Evolutionary conservation across 2,329 filamentous ascomycete genomes (phyloP).

Genomic region (Phyllosticta ampelicida): DNA sequence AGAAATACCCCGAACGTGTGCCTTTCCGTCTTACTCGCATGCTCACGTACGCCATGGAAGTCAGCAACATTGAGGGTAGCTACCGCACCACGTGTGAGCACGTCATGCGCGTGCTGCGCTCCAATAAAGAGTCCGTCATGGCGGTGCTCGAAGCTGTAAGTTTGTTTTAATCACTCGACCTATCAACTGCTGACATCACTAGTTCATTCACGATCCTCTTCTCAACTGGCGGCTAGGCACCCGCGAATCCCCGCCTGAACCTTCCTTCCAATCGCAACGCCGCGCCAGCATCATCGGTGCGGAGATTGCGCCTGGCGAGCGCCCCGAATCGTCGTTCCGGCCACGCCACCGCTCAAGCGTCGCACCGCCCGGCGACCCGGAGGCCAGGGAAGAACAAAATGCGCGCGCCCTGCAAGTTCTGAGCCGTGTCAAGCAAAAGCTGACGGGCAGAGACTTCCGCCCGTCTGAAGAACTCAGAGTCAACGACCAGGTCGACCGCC

Average conservation of each 20-base stretch:
- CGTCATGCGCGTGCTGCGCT: constrained; percentile 90
- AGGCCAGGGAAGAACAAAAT: constrained; percentile 71
- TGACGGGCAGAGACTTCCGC: constrained; percentile 90
- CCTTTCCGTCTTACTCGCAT: constrained; percentile 97
- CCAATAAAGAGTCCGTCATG: constrained; percentile 98
- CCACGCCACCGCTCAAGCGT: constrained; percentile 26
- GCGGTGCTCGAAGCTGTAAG: constrained; percentile 93
- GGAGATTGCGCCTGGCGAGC: constrained; percentile 26
- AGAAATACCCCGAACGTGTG: constrained; percentile 96
- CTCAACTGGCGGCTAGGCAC: constrained; percentile 84
- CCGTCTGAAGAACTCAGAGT: constrained; percentile 73
- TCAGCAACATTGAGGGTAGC: constrained; percentile 98
- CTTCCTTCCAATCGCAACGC: constrained; percentile 50
- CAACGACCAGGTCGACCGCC: constrained; percentile 81
- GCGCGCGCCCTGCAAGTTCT: constrained; percentile 86
- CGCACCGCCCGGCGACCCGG: constrained; percentile 30
- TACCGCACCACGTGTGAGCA: constrained; percentile 98
- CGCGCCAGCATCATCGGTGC: constrained; percentile 47
- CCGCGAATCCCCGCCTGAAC: constrained; percentile 49
- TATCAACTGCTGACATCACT: constrained; percentile 15
- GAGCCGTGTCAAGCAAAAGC: constrained; percentile 83
- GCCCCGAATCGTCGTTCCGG: constrained; percentile 22
- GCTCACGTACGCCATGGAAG: constrained; percentile 99
- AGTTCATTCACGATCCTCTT: constrained; percentile 99
- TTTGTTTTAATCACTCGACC: constrained; percentile 20